Evolutionary conservation across 768 basidiomycete genomes (phyloP), one percentile per base, ranked within the genome.

Genomic region (Sporobolomyces pararoseus): DNA sequence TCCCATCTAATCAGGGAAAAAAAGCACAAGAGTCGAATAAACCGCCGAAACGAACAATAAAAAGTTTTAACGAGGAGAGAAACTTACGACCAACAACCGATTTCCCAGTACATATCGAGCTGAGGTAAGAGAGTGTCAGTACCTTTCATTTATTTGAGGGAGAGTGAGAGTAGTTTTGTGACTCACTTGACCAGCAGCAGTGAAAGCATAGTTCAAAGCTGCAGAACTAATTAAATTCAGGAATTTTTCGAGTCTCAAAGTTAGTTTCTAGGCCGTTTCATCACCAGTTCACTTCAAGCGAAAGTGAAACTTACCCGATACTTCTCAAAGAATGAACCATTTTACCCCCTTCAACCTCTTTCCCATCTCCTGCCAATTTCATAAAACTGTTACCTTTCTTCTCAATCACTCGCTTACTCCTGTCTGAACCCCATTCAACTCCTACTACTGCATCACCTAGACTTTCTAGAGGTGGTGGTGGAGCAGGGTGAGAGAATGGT

Each of bases 291-390:
- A n/a, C n/a, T n/a, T 6, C 14, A 29, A 49, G 53, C 21, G 23
- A 19, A 73, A 75, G 34, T 42, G 39, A 42, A 37, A 75, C 74
- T 75, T 89, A 90, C 7, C 93, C 91, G 74, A 92, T 78, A 17
- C 89, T 88, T 54, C 94, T 83, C 31, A 95, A 81, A 13, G 89
- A 87, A 79, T 95, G 91, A 1, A 84, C 86, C 90, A 95, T 95
- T 74, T 83, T 84, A 9, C 90, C 94, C 4, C 86, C 87, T 25
- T 80, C 79, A 47, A 92, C 83, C 37, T 85, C 85, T 51, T 80
- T 79, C 31, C 83, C 82, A 69, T 93, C 84, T 2, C 88, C 90
- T 2, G 89, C 88, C 14, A 98, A 84, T 12, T 85, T 84, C 62
- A 84, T 81, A 79, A 90, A 94, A 13, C 89, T 88, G 31, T 79